Evolutionary conservation across 768 basidiomycete genomes (phyloP).

Genomic region (Naganishia onofrii): DNA sequence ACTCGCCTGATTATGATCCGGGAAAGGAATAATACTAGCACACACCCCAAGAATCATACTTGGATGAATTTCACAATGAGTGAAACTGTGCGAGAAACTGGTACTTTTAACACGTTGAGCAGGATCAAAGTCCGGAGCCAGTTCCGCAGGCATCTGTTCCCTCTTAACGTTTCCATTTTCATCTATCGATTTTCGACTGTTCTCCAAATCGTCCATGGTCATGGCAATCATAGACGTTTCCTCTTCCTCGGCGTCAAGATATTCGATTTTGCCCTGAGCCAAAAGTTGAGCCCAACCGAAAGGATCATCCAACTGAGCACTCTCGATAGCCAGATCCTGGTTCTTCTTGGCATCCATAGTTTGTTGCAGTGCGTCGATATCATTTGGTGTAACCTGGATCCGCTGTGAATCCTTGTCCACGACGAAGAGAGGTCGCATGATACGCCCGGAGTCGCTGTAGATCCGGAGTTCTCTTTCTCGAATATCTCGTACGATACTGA

Average conservation of each 20-base stretch:
- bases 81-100: slow-evolving; percentile 85
- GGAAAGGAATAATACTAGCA: slow-evolving; percentile 98
- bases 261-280: slow-evolving; percentile 82
- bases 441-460: slow-evolving; percentile 94
- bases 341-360: slow-evolving; percentile 33
- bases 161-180: slow-evolving; percentile 37
- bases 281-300: slow-evolving; percentile 83
- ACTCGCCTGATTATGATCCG: slow-evolving; percentile 94
- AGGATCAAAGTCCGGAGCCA: slow-evolving; percentile 62
- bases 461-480: slow-evolving; percentile 89
- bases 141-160: slow-evolving; percentile 46
- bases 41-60: slow-evolving; percentile 99
- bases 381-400: slow-evolving; percentile 75
- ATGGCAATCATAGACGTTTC: slow-evolving; percentile 99
- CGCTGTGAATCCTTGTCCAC: slow-evolving; percentile 77
- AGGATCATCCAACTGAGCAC: slow-evolving; percentile 52
- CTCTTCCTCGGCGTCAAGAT: slow-evolving; percentile 97
- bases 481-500: slow-evolving; percentile 95
- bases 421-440: slow-evolving; percentile 94
- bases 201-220: slow-evolving; percentile 93
- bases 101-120: slow-evolving; percentile 82
- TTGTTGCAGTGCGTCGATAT: slow-evolving; percentile 63
- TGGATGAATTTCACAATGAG: slow-evolving; percentile 98
- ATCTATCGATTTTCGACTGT: slow-evolving; percentile 57
- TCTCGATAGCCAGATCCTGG: slow-evolving; percentile 56